These are phyloP conservation scores for Pseudozyma tsukubaensis DNA, from an alignment of 1,284 basidiomycete genomes.

Conservation along the genomic window DNA sequence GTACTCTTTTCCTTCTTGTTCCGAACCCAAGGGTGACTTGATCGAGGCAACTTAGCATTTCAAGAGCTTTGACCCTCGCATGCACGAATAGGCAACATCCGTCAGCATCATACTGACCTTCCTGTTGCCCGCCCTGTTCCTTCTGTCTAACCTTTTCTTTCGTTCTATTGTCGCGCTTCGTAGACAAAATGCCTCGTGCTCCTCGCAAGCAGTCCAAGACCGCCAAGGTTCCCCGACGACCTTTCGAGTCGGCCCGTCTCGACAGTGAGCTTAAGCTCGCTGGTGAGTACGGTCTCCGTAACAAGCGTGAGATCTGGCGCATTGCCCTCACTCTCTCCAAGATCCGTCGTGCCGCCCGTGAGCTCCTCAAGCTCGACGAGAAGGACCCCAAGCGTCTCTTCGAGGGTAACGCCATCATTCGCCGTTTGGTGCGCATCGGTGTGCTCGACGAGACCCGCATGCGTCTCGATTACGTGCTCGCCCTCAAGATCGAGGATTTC, in stretches of 20 bases:
- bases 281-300: conserved; percentile 99
- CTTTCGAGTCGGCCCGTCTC: conserved; percentile 97
- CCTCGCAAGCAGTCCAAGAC: conserved; percentile 68
- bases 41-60: conserved; percentile 58
- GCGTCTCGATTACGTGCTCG: conserved; percentile 91
- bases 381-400: conserved; percentile 99
- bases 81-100: conserved; percentile 44
- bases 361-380: conserved; percentile 99
- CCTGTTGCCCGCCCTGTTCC: conserved; percentile 47
- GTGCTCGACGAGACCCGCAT: conserved; percentile 99
- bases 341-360: conserved; percentile 99
- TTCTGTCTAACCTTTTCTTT: conserved; percentile 16
- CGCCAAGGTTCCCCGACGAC: conserved; percentile 86
- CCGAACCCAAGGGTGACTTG: conserved; percentile 51
- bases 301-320: conserved; percentile 99
- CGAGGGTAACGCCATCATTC: conserved; percentile 98
- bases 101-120: conserved; percentile 36
- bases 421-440: conserved; percentile 98
- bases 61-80: conserved; percentile 57
- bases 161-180: neutral
- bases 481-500: conserved; percentile 99
- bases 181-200: conserved; percentile 64
- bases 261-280: conserved; percentile 99
- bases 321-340: conserved; percentile 96
- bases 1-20: conserved; percentile 27